Percentiles rank a stretch among this genome's conserved stretches.
Conservation (phyloP, 805 yeast genomes). For the Wickerhamomyces chaumierensis region DNA sequence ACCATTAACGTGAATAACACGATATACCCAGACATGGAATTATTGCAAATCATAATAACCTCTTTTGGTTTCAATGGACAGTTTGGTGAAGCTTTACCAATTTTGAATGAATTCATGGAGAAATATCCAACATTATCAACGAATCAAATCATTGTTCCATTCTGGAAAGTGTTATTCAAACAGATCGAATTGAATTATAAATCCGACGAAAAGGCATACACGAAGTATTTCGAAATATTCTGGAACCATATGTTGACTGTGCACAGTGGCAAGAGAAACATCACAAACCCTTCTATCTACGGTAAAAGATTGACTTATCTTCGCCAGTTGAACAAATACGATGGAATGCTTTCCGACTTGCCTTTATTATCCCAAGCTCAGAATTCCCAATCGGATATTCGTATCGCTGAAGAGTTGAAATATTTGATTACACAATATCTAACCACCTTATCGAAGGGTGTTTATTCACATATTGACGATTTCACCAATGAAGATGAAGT, state of each 20-base stretch:
- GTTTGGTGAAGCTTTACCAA: conserved; percentile 5
- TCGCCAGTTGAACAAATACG: conserved; percentile 2
- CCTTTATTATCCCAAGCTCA: not conserved
- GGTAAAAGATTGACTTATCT: not conserved
- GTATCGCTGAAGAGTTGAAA: conserved; percentile 1
- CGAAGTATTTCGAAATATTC: conserved; percentile 3
- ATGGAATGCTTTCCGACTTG: conserved; percentile 7
- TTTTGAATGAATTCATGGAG: conserved; percentile 7
- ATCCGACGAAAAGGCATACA: too few relatives aligned
- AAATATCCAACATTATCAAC: conserved; percentile 6
- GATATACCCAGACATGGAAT: conserved; percentile 12
- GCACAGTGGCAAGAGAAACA: too few relatives aligned
- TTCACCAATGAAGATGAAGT: too few relatives aligned
- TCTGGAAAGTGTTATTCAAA: conserved; percentile 12
- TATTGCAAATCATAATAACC: conserved; percentile 8
- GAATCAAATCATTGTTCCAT: not conserved
- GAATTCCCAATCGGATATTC: not conserved
- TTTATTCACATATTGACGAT: too few relatives aligned
- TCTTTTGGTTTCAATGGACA: conserved; percentile 10
- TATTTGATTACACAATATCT: conserved; percentile 7
- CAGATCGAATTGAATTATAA: conserved; percentile 4
- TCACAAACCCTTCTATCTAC: not conserved
- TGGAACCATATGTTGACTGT: conserved; percentile 1
- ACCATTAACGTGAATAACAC: too few relatives aligned
- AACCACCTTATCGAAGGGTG: too few relatives aligned